Conservation (phyloP, 495 filamentous ascomycete species). For the Aspergillus wentii region DNA sequence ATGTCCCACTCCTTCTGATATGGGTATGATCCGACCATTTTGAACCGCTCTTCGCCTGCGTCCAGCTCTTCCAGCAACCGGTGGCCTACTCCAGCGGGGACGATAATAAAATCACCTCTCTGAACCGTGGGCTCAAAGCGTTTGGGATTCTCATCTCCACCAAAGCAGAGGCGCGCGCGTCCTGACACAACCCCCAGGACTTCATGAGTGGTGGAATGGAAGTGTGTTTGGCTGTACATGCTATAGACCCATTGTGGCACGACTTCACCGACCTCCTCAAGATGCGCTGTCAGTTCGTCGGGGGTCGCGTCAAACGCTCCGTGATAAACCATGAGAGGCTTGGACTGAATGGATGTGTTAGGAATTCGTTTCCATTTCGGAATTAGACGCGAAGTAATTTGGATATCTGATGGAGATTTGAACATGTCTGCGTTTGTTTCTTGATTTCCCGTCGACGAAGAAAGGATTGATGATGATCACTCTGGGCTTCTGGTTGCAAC, state of each 20-base stretch:
- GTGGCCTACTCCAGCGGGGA: conserved; percentile 64
- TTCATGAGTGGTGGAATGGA: conserved; percentile 63
- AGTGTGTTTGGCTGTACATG: conserved; percentile 62
- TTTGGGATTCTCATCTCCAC: conserved; percentile 56
- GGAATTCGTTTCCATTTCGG: conserved; percentile 52
- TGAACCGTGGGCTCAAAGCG: conserved; percentile 50
- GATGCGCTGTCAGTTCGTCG: conserved; percentile 47
- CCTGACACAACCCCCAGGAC: conserved; percentile 57
- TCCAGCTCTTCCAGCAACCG: conserved; percentile 52
- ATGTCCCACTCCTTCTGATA: conserved; percentile 57
- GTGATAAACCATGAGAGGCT: conserved; percentile 60
- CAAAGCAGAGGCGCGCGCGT: conserved; percentile 59
- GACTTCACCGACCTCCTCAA: conserved; percentile 48
- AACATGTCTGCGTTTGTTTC: conserved; percentile 16
- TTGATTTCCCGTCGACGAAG: no score
- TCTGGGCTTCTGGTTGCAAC: no score
- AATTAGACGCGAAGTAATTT: conserved; percentile 54
- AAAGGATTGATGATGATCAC: no score
- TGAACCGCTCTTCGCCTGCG: conserved; percentile 39
- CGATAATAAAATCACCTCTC: conserved; percentile 58
- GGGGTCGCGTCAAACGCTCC: conserved; percentile 44
- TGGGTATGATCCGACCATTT: conserved; percentile 66
- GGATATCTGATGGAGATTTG: conserved; percentile 42
- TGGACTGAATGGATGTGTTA: conserved; percentile 60
- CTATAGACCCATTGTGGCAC: conserved; percentile 61